phyloP scores from a whole-genome alignment of 169 alveolate species.

The Amoebophrya sp. region DNA sequence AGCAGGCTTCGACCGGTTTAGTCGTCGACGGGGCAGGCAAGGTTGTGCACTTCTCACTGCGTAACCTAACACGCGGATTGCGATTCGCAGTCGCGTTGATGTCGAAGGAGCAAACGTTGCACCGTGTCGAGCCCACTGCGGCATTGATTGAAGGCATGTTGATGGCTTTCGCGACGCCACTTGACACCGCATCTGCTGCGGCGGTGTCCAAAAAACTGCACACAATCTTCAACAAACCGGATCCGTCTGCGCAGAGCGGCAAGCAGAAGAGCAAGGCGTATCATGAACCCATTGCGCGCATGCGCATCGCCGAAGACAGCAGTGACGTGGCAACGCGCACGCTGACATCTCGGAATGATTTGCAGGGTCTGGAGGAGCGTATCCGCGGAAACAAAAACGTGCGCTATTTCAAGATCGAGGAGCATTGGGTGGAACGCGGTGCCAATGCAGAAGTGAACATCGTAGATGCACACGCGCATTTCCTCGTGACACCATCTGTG shows the following conservation, averaged over 20 bases:
- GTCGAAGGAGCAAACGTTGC: constrained; percentile 36
- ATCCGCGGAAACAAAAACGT: neutral
- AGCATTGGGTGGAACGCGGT: constrained; percentile 48
- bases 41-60: constrained; percentile 63
- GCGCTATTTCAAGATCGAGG: constrained; percentile 41
- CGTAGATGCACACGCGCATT: constrained; percentile 50
- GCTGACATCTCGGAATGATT: neutral
- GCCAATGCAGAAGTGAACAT: constrained; percentile 44
- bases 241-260: neutral
- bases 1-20: constrained; percentile 39
- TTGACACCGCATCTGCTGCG: constrained; percentile 35
- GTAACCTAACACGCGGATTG: constrained; percentile 72
- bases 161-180: constrained; percentile 58
- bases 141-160: constrained; percentile 57
- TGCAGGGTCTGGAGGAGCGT: neutral
- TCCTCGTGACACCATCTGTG: constrained; percentile 54
- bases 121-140: constrained; percentile 20
- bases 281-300: constrained; percentile 1
- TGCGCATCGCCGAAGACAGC: neutral
- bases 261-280: neutral
- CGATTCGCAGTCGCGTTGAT: constrained; percentile 57
- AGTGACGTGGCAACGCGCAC: neutral
- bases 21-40: constrained; percentile 45
- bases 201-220: constrained; percentile 17
- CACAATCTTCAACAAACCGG: neutral